A percentile compares a stretch with the other conserved stretches of the same genome.
Conservation (phyloP, 345 rosid species). For the Turnera subulata region DNA sequence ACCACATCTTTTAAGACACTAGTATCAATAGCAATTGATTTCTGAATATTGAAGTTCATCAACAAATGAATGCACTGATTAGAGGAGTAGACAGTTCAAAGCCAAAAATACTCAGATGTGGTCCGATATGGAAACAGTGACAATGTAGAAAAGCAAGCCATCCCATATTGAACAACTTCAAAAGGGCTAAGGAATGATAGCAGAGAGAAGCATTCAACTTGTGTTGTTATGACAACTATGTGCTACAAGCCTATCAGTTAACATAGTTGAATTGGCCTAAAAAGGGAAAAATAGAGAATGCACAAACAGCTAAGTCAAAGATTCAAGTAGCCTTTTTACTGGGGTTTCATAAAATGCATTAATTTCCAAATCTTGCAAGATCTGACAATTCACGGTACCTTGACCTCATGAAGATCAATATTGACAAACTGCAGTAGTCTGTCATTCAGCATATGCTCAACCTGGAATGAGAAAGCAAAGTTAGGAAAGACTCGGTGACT, state of each 20-base stretch:
- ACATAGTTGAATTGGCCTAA: too few relatives aligned
- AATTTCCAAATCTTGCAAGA: not conserved
- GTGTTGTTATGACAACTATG: too few relatives aligned
- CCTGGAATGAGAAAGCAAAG: slow-evolving; percentile 43
- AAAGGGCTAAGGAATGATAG: too few relatives aligned
- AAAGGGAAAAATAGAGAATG: not conserved
- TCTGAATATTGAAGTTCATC: not conserved
- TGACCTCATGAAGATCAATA: slow-evolving; percentile 82
- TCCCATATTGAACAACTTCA: too few relatives aligned
- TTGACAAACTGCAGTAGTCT: slow-evolving; percentile 85
- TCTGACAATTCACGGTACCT: slow-evolving; percentile 45
- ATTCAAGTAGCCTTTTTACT: not conserved
- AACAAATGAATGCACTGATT: not conserved
- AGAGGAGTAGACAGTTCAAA: too few relatives aligned
- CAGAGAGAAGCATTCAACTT: too few relatives aligned
- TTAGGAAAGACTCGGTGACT: too few relatives aligned
- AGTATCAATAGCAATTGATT: not conserved
- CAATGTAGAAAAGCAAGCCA: too few relatives aligned
- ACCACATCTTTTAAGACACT: slow-evolving; percentile 21
- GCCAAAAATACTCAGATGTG: too few relatives aligned
- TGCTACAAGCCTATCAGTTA: too few relatives aligned
- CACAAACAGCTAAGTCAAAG: not conserved
- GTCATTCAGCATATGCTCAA: slow-evolving; percentile 92
- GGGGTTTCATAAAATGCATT: not conserved
- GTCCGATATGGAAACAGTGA: too few relatives aligned